These are phyloP conservation scores for Apiospora aurea DNA, from an alignment of 2,329 filamentous ascomycete species.

Conservation along the genomic window DNA sequence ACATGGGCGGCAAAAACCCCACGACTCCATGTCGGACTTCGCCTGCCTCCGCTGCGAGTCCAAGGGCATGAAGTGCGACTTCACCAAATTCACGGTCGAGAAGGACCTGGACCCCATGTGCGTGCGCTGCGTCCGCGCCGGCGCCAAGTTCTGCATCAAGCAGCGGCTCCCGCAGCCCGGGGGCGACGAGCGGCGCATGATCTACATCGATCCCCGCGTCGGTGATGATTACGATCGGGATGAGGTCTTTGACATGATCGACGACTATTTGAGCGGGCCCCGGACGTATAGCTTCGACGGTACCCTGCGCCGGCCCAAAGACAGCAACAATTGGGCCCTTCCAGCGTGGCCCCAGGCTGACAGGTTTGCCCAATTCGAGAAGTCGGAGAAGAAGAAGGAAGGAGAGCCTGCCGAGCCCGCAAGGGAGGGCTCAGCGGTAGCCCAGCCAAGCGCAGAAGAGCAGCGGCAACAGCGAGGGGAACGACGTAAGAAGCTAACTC, in stretches of 20 bases:
- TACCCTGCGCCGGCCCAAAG: not conserved
- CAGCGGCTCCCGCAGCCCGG: not conserved
- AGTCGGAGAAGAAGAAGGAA: not conserved
- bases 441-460: not conserved
- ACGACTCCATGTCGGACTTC: not conserved
- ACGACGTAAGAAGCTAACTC: not conserved
- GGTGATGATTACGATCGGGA: not conserved
- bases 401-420: not conserved
- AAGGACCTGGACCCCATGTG: not conserved
- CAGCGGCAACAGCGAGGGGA: not conserved
- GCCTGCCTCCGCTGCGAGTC: constrained; percentile 11
- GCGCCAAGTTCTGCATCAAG: constrained; percentile 10
- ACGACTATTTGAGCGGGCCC: not conserved
- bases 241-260: not conserved
- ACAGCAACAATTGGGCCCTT: not conserved
- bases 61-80: constrained; percentile 8
- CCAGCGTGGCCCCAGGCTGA: not conserved
- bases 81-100: not conserved
- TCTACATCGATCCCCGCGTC: not conserved
- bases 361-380: not conserved
- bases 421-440: not conserved
- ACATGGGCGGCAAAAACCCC: not conserved
- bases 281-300: not conserved
- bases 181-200: not conserved
- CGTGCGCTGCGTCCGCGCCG: not conserved